Percentiles rank a stretch among this genome's conserved stretches.
Conservation (phyloP, 148 eudicot genomes). For the Chenopodium suecicum region DNA sequence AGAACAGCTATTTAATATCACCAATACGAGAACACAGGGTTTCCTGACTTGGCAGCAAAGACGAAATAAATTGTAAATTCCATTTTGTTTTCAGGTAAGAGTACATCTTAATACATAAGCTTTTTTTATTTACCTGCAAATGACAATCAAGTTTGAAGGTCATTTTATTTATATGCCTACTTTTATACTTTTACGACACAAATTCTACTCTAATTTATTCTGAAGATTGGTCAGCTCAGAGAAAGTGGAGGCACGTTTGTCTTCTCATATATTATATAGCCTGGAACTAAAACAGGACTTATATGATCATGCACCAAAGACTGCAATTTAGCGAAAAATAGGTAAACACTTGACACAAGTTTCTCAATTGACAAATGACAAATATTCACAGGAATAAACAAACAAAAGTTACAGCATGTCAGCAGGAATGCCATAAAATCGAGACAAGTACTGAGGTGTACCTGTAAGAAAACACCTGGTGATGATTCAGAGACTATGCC, state of each 20-base stretch:
- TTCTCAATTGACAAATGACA: neutral
- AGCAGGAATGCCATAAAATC: neutral
- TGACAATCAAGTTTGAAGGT: neutral
- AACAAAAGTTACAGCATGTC: neutral
- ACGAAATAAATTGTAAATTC: neutral
- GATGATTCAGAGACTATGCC: conserved; percentile 71
- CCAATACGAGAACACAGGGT: neutral
- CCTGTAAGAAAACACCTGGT: conserved; percentile 95
- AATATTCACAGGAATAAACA: neutral
- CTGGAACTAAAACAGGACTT: neutral
- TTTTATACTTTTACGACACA: neutral
- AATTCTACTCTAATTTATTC: too few species aligned
- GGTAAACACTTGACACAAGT: neutral
- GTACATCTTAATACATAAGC: neutral
- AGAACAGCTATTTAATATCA: conserved; percentile 4
- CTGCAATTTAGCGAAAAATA: too few species aligned
- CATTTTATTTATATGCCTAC: neutral
- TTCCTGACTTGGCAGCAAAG: neutral
- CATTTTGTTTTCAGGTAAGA: neutral
- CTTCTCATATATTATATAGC: neutral
- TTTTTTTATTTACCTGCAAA: neutral
- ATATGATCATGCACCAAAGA: neutral
- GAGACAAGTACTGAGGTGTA: conserved; percentile 22
- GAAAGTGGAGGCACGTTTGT: neutral
- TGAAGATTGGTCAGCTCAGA: too few species aligned